A percentile compares a stretch with the other conserved stretches of the same genome.
These are phyloP conservation scores for Candida krabiensis DNA, from an alignment of 805 yeast genomes.

Conservation along the genomic window DNA sequence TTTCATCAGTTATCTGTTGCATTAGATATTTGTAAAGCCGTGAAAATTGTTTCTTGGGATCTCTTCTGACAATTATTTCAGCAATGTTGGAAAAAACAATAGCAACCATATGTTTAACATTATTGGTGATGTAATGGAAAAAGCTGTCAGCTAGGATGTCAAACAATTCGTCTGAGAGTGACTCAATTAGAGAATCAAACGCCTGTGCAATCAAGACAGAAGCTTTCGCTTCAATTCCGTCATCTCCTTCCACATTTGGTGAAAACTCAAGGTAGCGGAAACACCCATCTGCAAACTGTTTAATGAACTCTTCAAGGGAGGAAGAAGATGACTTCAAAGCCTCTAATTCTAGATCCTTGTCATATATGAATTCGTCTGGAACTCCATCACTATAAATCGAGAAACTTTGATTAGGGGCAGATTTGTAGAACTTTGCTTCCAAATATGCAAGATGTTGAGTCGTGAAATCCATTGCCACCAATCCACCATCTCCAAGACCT, in stretches of 20 bases:
- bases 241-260: slow-evolving; percentile 56
- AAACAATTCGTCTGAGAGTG: slow-evolving; percentile 59
- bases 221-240: slow-evolving; percentile 51
- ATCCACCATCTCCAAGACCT: slow-evolving; percentile 40
- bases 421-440: slow-evolving; percentile 39
- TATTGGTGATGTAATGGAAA: slow-evolving; percentile 58
- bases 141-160: slow-evolving; percentile 44
- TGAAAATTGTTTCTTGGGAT: slow-evolving; percentile 49
- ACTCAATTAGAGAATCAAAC: slow-evolving; percentile 52
- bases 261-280: slow-evolving; percentile 67
- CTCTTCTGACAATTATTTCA: slow-evolving; percentile 68
- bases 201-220: slow-evolving; percentile 37
- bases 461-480: slow-evolving; percentile 55
- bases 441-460: slow-evolving; percentile 61
- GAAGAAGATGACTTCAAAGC: slow-evolving; percentile 76
- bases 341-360: slow-evolving; percentile 43
- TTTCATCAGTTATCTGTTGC: slow-evolving; percentile 59
- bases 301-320: slow-evolving; percentile 61
- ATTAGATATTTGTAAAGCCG: slow-evolving; percentile 45
- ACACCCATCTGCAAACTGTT: slow-evolving; percentile 54
- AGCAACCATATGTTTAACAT: slow-evolving; percentile 58
- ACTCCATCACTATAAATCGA: slow-evolving; percentile 21
- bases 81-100: slow-evolving; percentile 71
- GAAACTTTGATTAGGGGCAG: slow-evolving; percentile 25
- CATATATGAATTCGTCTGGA: slow-evolving; percentile 37